Conservation (phyloP, 768 basidiomycete species). For the Leucocoprinus sp. region DNA sequence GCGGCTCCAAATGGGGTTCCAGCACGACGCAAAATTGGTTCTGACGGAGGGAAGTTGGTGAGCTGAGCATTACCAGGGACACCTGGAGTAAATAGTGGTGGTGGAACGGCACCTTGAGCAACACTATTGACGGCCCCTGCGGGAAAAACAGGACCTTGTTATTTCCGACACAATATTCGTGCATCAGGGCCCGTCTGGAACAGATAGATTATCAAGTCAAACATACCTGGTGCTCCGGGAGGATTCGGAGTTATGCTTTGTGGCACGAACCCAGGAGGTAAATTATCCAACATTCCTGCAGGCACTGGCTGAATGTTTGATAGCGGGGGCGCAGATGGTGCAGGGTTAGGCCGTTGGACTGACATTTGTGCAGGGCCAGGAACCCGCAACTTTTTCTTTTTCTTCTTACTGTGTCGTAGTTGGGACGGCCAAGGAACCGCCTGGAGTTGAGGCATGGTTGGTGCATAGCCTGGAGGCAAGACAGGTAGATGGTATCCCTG, state of each 20-base stretch:
- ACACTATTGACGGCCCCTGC: neutral
- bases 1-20: conserved; percentile 23
- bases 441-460: conserved; percentile 18
- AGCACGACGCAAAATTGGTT: conserved; percentile 14
- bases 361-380: neutral
- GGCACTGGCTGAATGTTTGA: conserved; percentile 4
- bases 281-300: conserved; percentile 18
- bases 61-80: conserved; percentile 6
- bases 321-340: neutral
- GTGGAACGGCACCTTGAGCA: conserved; percentile 12
- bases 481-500: conserved; percentile 13
- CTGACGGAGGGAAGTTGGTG: conserved; percentile 10
- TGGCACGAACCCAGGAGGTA: conserved; percentile 18
- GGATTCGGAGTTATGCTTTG: conserved; percentile 12
- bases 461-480: conserved; percentile 14
- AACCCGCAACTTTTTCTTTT: neutral
- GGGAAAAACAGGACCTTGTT: conserved; percentile 13
- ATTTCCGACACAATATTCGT: conserved; percentile 2
- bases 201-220: neutral
- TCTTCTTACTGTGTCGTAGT: conserved; percentile 12
- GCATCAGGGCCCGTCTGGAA: neutral
- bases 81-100: conserved; percentile 13
- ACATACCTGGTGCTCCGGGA: conserved; percentile 12
- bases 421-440: conserved; percentile 15
- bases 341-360: neutral